phyloP scores from a whole-genome alignment of 2,329 filamentous ascomycete genomes.

The Fusarium circinatum region DNA sequence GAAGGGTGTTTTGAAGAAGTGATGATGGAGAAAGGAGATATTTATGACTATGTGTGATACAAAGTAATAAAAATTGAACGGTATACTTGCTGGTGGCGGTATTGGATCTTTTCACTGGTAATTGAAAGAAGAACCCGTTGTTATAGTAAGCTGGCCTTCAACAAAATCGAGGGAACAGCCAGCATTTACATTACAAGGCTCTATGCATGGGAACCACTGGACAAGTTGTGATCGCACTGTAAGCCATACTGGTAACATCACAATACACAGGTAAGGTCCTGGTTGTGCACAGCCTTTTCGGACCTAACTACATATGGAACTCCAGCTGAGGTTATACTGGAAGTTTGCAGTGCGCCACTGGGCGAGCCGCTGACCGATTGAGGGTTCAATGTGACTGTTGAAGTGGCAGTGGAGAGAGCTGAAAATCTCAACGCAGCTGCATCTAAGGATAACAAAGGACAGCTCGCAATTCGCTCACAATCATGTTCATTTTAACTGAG shows the following conservation, averaged over 20 bases:
- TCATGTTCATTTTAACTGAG: neutral
- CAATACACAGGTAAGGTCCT: no score
- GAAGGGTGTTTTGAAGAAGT: accelerated
- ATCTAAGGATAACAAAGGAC: no score
- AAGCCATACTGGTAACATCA: neutral
- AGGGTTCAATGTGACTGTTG: neutral
- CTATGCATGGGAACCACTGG: neutral
- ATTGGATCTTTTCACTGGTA: no score
- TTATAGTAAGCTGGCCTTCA: neutral
- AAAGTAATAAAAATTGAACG: neutral
- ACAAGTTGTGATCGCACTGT: neutral
- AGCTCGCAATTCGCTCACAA: neutral
- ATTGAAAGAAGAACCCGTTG: neutral
- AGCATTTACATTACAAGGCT: neutral
- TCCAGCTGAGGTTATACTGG: neutral
- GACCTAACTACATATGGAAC: neutral
- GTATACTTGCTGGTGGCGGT: neutral
- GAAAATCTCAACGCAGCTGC: neutral
- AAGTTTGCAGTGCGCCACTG: neutral
- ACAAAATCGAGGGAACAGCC: accelerated
- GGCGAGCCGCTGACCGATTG: neutral
- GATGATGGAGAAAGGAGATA: accelerated
- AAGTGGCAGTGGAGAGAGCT: neutral
- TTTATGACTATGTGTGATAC: neutral
- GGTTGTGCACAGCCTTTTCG: no score